Base-by-base conservation (phyloP, 148 eudicot species). In the Rhododendron molle region DNA sequence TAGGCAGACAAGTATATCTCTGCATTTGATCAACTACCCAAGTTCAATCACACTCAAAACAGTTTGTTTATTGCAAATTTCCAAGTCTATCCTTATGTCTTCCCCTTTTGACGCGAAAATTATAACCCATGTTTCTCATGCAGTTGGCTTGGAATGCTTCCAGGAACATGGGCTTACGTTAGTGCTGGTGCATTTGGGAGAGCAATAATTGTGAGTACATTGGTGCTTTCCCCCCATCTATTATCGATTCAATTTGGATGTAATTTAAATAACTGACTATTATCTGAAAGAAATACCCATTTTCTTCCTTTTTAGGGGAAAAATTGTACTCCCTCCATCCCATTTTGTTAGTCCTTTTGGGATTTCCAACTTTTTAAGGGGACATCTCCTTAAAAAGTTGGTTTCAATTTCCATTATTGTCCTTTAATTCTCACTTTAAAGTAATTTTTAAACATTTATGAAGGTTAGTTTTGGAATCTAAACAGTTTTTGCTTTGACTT, bases 91-190 rank as follows among this genome's bases (percentile, higher is more conserved):
- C 52, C 73, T 23, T 46, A 49, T 43, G 49, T 40, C 76, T 38
- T 38, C 50, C 11, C 21, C 65, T 72, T 86, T 36, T 20, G 47
- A 47, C 7, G 3, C 20, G 15, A 40, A 86, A 54, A 18, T 1
- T 56, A 30, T 50, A 32, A 86, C 62, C 71, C 38, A 36, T 54
- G 50, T 49, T 86, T 83, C 4, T 74, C 67, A 28, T 92, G 93
- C 97, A 97, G 99, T 92, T 97, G 99, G 99, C 85, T 97, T 84
- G 99, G 99, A 77, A 95, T 95, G 99, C 98, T 97, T 83, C 99
- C 98, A 26, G 99, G 99, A 46, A 73, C 96, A 49, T 97, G 99
- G 99, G 99, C 98, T 26, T 97, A 97, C 83, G 99, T 97, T 40
- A 97, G 98, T 84, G 99, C 99, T 40, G 99, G 99, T 82, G 99